Evolutionary conservation across 2,329 filamentous ascomycete species (phyloP), one percentile per base, ranked within the genome.

Genomic region (Trichoderma hamatum): DNA sequence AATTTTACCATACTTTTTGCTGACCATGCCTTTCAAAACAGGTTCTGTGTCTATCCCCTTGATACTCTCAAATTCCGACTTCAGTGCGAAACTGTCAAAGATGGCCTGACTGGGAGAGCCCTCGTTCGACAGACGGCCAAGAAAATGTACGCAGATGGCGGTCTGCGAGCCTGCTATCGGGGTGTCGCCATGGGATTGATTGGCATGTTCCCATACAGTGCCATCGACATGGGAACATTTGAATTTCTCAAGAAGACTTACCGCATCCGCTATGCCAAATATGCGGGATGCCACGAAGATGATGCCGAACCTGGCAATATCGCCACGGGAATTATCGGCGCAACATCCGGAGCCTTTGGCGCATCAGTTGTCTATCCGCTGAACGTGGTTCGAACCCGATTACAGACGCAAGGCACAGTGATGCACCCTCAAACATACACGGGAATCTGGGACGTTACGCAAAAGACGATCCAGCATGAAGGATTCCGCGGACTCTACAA

Each of bases 191-290:
- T 98, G 88, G 96, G 96, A 19, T 85, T 99, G 4, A 82, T 97
- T 62, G 96, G 96, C 78, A 97, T 98, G 89, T 99, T 99, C 75
- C 96, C 96, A 0, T 99, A 98, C 79, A 95, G 94, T 52, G 96
- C 96, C 61, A 96, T 99, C 76, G 96, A 99, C 77, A 90, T 99
- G 76, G 93, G 93, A 72, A 97, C 93, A 0, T 99, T 98, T 76
- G 96, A 99, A 81, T 89, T 96, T 70, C 86, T 97, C 71, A 99
- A 99, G 81, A 88, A 87, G 59, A 85, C 85, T 9, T 89, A 96
- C 72, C 87, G 91, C 39, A 82, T 82, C 4, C 90, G 90, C 72
- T 92, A 93, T 76, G 92, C 93, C 14, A 89, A 87, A 69, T 81
- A 85, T 39, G 81, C 87, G 11, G 88, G 90, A 54, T 89, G 92